Base-by-base conservation (phyloP, 495 filamentous ascomycete species). In the Aspergillus avenaceus region DNA sequence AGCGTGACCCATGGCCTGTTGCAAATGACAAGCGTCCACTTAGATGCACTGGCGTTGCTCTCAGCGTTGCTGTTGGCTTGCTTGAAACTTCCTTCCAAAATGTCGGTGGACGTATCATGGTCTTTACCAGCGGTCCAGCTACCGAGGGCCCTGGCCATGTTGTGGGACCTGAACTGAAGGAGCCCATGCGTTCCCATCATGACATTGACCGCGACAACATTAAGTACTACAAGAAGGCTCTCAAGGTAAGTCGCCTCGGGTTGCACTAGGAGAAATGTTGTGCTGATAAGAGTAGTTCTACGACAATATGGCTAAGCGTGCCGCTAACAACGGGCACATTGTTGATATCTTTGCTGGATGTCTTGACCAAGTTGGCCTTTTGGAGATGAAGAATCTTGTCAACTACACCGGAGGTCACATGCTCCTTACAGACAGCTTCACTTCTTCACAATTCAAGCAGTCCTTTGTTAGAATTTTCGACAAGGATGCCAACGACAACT, bases 401-500 rank as follows among this genome's bases (percentile, higher is more conserved):
- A 97, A 97, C 67, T 92, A 85, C 32, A 99, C 95, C 27, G 95
- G 95, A 46, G 95, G 95, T 38, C 90, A 99, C 64, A 97, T 97
- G 87, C 93, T 99, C 50, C 76, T 97, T 45, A 99, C 95, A 3
- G 95, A 99, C 61, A 96, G 91, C 71, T 99, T 99, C 67, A 99
- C 95, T 4, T 93, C 95, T 5, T 97, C 95, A 41, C 97, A 97
- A 82, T 99, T 97, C 79, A 97, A 96, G 77, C 95, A 99, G 65
- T 97, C 91, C 8, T 99, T 99, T 61, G 84, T 96, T 49, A 86
- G 95, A 23, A 84, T 99, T 23, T 99, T 99, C 62, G 93, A 99
- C 64, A 96, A 95, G 70, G 95, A 99, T 64, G 89, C 72, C 3
- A 84, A 92, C 52, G 95, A 97, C 55, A 95, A 96, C 63, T 78